Evolutionary conservation across 176 grass and related monocot species (phyloP).

Genomic region (Oryza meridionalis): DNA sequence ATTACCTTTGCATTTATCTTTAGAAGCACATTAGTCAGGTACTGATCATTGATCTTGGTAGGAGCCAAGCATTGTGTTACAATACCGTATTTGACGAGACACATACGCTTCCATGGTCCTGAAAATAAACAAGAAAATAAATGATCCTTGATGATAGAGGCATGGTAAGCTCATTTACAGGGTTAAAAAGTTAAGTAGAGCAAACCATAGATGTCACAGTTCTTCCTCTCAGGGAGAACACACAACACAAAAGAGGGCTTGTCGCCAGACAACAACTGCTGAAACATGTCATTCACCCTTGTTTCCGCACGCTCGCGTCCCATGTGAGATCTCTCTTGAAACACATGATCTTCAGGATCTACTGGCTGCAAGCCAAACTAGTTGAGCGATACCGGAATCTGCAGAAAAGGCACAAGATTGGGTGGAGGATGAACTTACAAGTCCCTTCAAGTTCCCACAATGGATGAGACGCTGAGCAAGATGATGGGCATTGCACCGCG

Average conservation of each 20-base stretch:
- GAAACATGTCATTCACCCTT: conserved; percentile 56
- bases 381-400: not conserved
- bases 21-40: conserved; percentile 61
- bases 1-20: conserved; percentile 83
- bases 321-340: conserved; percentile 49
- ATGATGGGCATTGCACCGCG: conserved; percentile 12
- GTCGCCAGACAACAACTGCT: not conserved
- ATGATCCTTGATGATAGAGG: not conserved
- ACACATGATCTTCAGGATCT: not conserved
- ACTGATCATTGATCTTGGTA: not conserved
- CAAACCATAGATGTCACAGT: conserved; percentile 49
- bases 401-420: not conserved
- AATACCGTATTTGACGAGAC: conserved; percentile 47
- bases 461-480: conserved; percentile 41
- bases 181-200: not conserved
- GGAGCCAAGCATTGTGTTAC: conserved; percentile 14
- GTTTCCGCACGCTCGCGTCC: conserved; percentile 26
- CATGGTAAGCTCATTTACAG: not conserved
- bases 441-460: conserved; percentile 51
- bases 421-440: conserved; percentile 44
- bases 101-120: conserved; percentile 73
- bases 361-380: conserved; percentile 40
- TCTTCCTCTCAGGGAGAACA: conserved; percentile 63
- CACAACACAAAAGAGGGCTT: conserved; percentile 52
- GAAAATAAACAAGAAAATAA: not conserved